phyloP scores from a whole-genome alignment of 1,284 basidiomycete species.

The Tilletia setariae region DNA sequence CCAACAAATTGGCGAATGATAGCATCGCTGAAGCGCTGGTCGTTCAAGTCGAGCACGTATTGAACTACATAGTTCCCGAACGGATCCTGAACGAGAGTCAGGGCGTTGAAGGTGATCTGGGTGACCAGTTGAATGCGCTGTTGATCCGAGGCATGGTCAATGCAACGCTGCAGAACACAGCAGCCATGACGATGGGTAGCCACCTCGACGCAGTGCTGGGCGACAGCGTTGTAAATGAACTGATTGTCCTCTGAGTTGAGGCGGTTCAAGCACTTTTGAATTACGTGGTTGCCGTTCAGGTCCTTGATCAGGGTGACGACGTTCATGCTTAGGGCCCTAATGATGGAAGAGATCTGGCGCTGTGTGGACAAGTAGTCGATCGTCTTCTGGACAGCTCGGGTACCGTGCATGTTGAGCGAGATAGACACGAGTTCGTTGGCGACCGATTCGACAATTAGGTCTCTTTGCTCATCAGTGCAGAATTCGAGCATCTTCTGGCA shows the following conservation, averaged over 20 bases:
- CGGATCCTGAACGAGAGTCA: conserved; percentile 97
- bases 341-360: conserved; percentile 90
- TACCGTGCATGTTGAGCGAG: conserved; percentile 99
- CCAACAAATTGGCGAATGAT: conserved; percentile 97
- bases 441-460: conserved; percentile 94
- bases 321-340: conserved; percentile 90
- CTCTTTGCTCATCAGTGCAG: conserved; percentile 95
- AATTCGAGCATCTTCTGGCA: conserved; percentile 98
- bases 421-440: conserved; percentile 96
- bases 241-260: conserved; percentile 96
- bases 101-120: conserved; percentile 97
- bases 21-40: conserved; percentile 93
- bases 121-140: conserved; percentile 95
- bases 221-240: conserved; percentile 99
- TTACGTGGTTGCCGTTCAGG: conserved; percentile 98
- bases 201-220: conserved; percentile 97
- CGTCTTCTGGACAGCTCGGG: conserved; percentile 99
- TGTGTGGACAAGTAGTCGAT: conserved; percentile 78
- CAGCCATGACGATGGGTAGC: conserved; percentile 99
- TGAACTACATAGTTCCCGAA: conserved; percentile 96
- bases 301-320: conserved; percentile 99
- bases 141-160: conserved; percentile 93
- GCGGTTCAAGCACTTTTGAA: conserved; percentile 99
- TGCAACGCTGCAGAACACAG: conserved; percentile 96
- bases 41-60: conserved; percentile 96